Percentiles rank a stretch among this genome's conserved stretches.
Conservation (phyloP, 768 basidiomycete species). For the Paxillus involutus region DNA sequence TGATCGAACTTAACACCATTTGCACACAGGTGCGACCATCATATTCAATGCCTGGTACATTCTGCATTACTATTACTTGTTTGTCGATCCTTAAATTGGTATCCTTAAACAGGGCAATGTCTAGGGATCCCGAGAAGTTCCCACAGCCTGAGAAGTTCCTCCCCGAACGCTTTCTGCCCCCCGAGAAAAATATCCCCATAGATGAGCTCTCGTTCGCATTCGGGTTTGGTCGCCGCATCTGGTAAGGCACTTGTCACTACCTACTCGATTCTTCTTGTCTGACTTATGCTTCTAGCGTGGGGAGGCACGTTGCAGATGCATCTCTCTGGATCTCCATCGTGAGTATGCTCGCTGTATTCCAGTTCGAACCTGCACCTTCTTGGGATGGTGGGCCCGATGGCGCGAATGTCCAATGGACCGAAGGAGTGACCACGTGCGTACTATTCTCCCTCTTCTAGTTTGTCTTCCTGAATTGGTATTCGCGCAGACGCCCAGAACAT, state of each 20-base stretch:
- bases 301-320: conserved; percentile 41
- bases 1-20: not conserved
- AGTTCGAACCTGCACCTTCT: conserved; percentile 6
- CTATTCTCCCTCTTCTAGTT: not conserved
- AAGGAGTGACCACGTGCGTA: conserved; percentile 21
- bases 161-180: conserved; percentile 34
- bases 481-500: conserved; percentile 3
- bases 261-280: not conserved
- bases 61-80: not conserved
- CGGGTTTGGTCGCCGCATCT: conserved; percentile 44
- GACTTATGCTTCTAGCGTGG: conserved; percentile 35
- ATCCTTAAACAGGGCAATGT: conserved; percentile 27
- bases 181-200: not conserved
- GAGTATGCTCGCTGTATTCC: conserved; percentile 18
- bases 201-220: conserved; percentile 23
- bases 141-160: conserved; percentile 38
- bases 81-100: not conserved
- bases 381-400: conserved; percentile 22
- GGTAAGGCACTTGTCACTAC: not conserved
- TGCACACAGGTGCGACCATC: conserved; percentile 17
- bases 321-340: conserved; percentile 32
- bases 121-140: conserved; percentile 36
- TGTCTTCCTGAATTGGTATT: not conserved
- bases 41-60: conserved; percentile 20
- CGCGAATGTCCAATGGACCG: conserved; percentile 17